Conservation (phyloP, 176 grass and related monocot genomes). For the Avena sativa region DNA sequence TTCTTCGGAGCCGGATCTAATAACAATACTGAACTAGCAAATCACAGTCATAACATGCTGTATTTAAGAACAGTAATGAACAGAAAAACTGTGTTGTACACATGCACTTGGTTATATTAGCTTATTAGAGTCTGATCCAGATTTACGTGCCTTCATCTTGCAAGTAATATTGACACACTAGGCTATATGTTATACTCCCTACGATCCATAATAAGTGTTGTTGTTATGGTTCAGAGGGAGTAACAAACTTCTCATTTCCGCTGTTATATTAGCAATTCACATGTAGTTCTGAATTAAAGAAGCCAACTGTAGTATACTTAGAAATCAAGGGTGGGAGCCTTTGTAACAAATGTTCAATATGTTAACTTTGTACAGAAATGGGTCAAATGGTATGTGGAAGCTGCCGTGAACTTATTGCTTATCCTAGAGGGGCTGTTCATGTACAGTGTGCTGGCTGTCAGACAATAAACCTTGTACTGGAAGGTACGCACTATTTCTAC, state of each 20-base stretch:
- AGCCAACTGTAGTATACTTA: neutral
- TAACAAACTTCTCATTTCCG: neutral
- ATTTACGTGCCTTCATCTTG: constrained; percentile 32
- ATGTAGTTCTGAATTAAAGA: constrained; percentile 22
- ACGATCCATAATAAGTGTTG: too few species aligned
- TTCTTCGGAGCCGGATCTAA: neutral
- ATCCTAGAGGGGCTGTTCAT: constrained; percentile 65
- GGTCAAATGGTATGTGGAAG: constrained; percentile 85
- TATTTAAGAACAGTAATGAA: neutral
- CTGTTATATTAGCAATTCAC: constrained; percentile 3
- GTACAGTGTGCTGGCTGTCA: constrained; percentile 76
- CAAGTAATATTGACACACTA: neutral
- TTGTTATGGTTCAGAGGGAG: too few species aligned
- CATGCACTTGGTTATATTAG: constrained; percentile 17
- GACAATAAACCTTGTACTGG: constrained; percentile 82
- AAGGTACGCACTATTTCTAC: constrained; percentile 58
- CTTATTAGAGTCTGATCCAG: constrained; percentile 6
- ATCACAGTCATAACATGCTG: neutral
- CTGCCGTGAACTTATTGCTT: constrained; percentile 73
- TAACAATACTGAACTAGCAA: constrained; percentile 3
- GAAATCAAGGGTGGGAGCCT: constrained; percentile 16
- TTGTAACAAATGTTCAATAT: constrained; percentile 20
- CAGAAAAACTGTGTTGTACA: neutral
- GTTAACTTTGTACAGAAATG: constrained; percentile 67
- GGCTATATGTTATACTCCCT: constrained; percentile 2